Evolutionary conservation across 495 filamentous ascomycete species (phyloP).

Genomic region (Trichoderma erinaceum): DNA sequence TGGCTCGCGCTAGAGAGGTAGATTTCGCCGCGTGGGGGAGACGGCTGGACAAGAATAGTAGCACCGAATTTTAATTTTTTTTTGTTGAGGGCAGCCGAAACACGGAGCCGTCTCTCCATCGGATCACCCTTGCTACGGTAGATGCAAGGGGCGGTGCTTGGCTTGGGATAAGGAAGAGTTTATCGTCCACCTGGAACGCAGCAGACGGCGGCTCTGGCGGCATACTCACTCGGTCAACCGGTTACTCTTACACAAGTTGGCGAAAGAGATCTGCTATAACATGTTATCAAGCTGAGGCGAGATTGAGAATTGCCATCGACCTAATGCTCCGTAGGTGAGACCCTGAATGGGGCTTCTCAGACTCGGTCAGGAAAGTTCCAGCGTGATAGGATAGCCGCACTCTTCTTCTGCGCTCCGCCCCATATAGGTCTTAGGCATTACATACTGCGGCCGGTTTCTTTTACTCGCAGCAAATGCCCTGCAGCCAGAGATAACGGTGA

Average conservation of each 20-base stretch:
- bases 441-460: neutral
- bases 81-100: conserved; percentile 11
- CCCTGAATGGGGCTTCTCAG: neutral
- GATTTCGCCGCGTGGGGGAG: conserved; percentile 1
- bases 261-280: too few relatives aligned
- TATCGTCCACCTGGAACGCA: neutral
- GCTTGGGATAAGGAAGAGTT: neutral
- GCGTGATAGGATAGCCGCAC: neutral
- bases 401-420: conserved; percentile 12
- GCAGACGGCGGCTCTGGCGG: too few relatives aligned
- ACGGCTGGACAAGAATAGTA: neutral
- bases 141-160: conserved; percentile 1
- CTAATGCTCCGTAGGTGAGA: neutral
- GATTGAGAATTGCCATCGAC: neutral
- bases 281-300: too few relatives aligned
- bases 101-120: neutral
- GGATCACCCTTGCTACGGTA: neutral
- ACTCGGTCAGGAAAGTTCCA: neutral
- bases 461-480: neutral
- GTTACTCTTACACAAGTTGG: too few relatives aligned
- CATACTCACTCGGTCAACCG: neutral
- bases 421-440: neutral
- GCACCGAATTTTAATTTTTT: conserved; percentile 5
- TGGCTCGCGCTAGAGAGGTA: neutral
- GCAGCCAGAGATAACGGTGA: conserved; percentile 9